Conservation (phyloP, 225 moss, liverwort and hornwort species). For the Rhytidiadelphus loreus region DNA sequence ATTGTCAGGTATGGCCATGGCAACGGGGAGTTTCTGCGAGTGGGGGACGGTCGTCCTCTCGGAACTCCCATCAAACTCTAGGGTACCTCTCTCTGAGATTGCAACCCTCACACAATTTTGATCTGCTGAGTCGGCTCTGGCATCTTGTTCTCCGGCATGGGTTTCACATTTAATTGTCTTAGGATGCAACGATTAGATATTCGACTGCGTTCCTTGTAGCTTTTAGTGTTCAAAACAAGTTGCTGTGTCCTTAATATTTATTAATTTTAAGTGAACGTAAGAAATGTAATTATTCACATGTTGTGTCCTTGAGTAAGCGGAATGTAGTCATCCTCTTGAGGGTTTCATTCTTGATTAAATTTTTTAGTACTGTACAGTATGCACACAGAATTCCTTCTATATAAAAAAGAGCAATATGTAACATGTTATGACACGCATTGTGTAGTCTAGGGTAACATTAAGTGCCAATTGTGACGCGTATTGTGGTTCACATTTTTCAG, state of each 20-base stretch:
- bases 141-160: neutral
- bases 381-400: neutral
- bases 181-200: neutral
- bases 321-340: neutral
- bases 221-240: neutral
- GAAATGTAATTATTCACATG: neutral
- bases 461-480: neutral
- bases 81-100: neutral
- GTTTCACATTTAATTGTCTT: neutral
- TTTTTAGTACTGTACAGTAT: neutral
- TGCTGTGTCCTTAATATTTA: neutral
- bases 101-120: neutral
- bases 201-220: neutral
- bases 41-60: slow-evolving; percentile 1
- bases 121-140: neutral
- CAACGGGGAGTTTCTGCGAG: slow-evolving; percentile 34
- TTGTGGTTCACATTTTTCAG: neutral
- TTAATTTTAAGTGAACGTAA: neutral
- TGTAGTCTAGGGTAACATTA: neutral
- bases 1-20: slow-evolving; percentile 30
- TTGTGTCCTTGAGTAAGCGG: neutral
- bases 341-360: neutral
- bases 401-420: neutral
- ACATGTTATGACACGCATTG: neutral
- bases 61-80: slow-evolving; percentile 7